phyloP scores from a whole-genome alignment of 148 eudicot species.

The Persicaria tinctoria region DNA sequence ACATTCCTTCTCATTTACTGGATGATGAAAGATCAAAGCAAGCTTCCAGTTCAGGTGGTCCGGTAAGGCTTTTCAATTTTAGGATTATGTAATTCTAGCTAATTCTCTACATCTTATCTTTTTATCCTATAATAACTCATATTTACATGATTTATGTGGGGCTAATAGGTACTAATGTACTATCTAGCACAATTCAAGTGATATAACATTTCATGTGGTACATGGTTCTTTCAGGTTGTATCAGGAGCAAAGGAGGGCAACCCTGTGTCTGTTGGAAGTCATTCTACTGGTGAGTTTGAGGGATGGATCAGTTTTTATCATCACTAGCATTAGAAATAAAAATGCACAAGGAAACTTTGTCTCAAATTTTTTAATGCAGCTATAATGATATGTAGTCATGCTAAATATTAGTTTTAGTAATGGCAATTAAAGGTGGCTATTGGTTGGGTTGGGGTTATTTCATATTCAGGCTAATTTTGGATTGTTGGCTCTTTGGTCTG shows the following conservation, averaged over 20 bases:
- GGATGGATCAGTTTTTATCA: neutral
- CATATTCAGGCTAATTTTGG: too few species aligned
- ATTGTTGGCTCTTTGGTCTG: too few species aligned
- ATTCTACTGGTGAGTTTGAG: slow-evolving; percentile 54
- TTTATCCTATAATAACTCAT: neutral
- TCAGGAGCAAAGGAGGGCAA: slow-evolving; percentile 41
- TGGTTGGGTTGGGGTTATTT: too few species aligned
- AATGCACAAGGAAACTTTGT: neutral
- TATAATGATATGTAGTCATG: neutral
- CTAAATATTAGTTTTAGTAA: neutral
- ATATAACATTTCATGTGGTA: neutral
- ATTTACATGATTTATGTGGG: neutral
- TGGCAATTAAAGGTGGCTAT: too few species aligned
- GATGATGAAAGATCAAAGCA: slow-evolving; percentile 80
- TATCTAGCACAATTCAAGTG: neutral
- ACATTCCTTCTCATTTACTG: slow-evolving; percentile 68
- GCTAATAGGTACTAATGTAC: neutral
- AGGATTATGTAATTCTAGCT: neutral
- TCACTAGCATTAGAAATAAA: neutral
- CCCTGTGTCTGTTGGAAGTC: slow-evolving; percentile 39
- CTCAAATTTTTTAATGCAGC: neutral
- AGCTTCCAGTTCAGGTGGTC: slow-evolving; percentile 74
- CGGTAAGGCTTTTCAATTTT: slow-evolving; percentile 32
- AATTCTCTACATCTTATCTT: neutral
- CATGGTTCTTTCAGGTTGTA: slow-evolving; percentile 40